These are phyloP conservation scores for Colletotrichum graminicola DNA, from an alignment of 2,329 filamentous ascomycete genomes.

Conservation along the genomic window DNA sequence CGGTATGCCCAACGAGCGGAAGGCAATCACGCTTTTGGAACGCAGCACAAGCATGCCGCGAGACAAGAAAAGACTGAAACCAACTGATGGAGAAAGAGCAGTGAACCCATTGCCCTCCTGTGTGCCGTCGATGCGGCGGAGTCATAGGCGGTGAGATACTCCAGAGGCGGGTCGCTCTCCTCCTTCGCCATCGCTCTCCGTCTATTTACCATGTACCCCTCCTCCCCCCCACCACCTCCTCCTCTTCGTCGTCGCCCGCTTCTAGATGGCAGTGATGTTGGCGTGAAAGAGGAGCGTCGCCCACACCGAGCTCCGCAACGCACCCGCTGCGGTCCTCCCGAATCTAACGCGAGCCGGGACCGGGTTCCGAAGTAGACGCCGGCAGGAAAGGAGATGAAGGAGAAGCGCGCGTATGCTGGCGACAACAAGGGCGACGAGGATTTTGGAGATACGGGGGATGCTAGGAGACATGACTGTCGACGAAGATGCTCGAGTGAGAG, in stretches of 20 bases:
- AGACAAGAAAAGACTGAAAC: conserved; percentile 19
- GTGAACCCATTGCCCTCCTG: conserved; percentile 48
- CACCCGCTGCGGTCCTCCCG: too few relatives aligned
- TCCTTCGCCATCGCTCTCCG: conserved; percentile 40
- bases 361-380: too few relatives aligned
- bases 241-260: too few relatives aligned
- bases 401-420: too few relatives aligned
- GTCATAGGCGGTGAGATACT: conserved; percentile 49
- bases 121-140: conserved; percentile 52
- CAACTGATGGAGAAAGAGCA: conserved; percentile 54
- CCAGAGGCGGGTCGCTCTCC: conserved; percentile 50
- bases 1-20: not conserved
- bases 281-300: too few relatives aligned
- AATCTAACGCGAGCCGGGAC: too few relatives aligned
- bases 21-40: too few relatives aligned
- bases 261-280: too few relatives aligned
- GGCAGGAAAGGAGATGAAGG: too few relatives aligned
- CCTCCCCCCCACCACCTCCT: too few relatives aligned
- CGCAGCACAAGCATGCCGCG: not conserved
- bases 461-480: not conserved
- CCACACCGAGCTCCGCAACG: too few relatives aligned
- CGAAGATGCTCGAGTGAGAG: not conserved
- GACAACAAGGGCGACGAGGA: too few relatives aligned
- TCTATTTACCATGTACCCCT: not conserved
- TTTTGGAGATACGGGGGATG: not conserved